These are phyloP conservation scores for Neonectria magnoliae DNA, from an alignment of 2,329 filamentous ascomycete species.

Conservation along the genomic window DNA sequence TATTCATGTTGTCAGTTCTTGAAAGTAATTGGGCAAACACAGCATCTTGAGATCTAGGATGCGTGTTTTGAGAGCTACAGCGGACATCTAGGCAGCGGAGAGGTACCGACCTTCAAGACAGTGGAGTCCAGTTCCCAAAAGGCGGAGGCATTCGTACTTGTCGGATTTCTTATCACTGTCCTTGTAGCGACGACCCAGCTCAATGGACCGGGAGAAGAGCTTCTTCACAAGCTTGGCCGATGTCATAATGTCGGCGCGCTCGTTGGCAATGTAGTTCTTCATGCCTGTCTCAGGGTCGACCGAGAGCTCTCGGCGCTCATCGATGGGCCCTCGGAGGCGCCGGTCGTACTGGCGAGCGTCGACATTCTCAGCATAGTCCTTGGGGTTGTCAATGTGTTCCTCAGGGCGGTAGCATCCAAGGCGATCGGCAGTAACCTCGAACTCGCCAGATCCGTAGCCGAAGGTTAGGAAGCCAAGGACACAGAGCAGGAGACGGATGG, in stretches of 20 bases:
- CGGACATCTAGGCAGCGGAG: not conserved
- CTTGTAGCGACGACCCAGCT: constrained; percentile 80
- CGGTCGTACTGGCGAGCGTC: constrained; percentile 86
- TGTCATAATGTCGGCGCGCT: constrained; percentile 80
- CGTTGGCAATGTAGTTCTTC: constrained; percentile 96
- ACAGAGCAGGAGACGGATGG: constrained; percentile 89
- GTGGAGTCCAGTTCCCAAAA: constrained; percentile 88
- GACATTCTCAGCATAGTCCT: constrained; percentile 88
- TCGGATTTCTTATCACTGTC: constrained; percentile 70
- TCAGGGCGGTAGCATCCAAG: constrained; percentile 87
- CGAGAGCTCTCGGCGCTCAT: constrained; percentile 80
- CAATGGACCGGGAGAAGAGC: constrained; percentile 78
- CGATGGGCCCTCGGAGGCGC: constrained; percentile 82
- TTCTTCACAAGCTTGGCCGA: constrained; percentile 80
- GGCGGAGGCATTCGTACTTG: constrained; percentile 84
- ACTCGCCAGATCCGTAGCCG: constrained; percentile 85
- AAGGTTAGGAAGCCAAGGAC: constrained; percentile 91
- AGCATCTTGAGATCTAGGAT: not conserved
- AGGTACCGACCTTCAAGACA: constrained; percentile 75
- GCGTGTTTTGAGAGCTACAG: too few relatives aligned
- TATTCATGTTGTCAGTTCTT: constrained; percentile 19
- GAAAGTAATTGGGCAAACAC: not conserved
- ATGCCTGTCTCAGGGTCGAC: constrained; percentile 80
- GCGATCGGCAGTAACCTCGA: constrained; percentile 83
- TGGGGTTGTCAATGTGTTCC: constrained; percentile 79